Base-by-base conservation (phyloP, 352 stramenopile species). In the Globisporangium solare region DNA sequence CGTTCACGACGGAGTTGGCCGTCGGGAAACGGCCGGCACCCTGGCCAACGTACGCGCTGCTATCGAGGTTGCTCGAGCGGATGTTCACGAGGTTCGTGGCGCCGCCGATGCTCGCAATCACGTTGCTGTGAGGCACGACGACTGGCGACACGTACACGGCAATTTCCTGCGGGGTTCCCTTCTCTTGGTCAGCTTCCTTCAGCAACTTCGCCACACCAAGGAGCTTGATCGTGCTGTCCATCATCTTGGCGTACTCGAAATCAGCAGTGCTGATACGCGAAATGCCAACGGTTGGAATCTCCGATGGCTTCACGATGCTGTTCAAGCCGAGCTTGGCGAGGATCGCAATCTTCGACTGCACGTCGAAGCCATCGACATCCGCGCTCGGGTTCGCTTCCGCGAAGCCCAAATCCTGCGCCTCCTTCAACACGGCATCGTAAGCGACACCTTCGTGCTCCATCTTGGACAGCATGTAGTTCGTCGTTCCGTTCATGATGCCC, bases 401-500 rank as follows among this genome's bases (percentile, higher is more conserved):
- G 68, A 79, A 99, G 31, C 95, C 92, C 58, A 97, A 62, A 27
- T 90, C 83, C 63, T 98, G 90, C 8, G 96, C 94, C 65, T 98
- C 95, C 59, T 92, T 94, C 2, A 98, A 76, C 32, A 98, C 95
- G 1, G 68, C 79, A 58, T 91, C 89, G 61, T 98, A 98, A 27
- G 93, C 92, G 14, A 89, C 83, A 32, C 89, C 89, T 63, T 96
- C 88, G 17, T 83, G 70, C 68, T 98, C 91, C 94, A 99, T 98
- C 79, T 98, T 98, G 48, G 88, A 96, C 43, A 99, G 69, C 88
- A 99, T 98, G 78, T 97, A 99, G 76, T 99, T 99, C 51, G 95
- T 99, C 8, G 95, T 98, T 47, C 96, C 96, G 72, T 99, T 99
- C 80, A 97, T 96, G 68, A 99, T 98, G 21, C 96, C 96, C 39